phyloP scores from a whole-genome alignment of 2,329 filamentous ascomycete species.

The Xenosphaeropsis pyriputrescens region DNA sequence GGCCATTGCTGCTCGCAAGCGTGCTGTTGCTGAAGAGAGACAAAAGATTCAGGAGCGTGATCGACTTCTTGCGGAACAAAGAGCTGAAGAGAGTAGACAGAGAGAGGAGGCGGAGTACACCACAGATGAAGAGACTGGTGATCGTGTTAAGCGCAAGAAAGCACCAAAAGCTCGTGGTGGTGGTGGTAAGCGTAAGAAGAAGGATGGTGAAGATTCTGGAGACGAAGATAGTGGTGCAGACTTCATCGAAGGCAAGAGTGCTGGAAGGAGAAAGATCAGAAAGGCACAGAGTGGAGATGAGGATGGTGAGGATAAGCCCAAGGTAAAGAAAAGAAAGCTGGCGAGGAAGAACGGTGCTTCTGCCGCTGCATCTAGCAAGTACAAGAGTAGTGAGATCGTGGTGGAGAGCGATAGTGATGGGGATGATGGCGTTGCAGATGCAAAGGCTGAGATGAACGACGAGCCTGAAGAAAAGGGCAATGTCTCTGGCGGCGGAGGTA shows the following conservation, averaged over 20 bases:
- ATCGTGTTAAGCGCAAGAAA: constrained; percentile 68
- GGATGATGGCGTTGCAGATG: constrained; percentile 15
- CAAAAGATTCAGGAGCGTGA: constrained; percentile 67
- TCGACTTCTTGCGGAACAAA: constrained; percentile 54
- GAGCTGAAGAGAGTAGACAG: constrained; percentile 54
- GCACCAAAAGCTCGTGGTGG: constrained; percentile 26
- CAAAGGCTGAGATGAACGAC: constrained; percentile 12
- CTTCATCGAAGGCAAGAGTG: too few relatives aligned
- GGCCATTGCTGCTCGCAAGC: constrained; percentile 57
- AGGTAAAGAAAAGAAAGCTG: constrained; percentile 17
- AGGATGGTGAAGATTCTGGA: constrained; percentile 18
- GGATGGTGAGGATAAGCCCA: constrained; percentile 20
- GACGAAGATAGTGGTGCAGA: constrained; percentile 17
- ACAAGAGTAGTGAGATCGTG: constrained; percentile 19
- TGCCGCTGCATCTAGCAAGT: constrained; percentile 14
- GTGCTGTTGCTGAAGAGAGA: constrained; percentile 76
- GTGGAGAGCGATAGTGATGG: constrained; percentile 18
- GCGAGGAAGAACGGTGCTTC: constrained; percentile 12
- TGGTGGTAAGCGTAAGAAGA: constrained; percentile 26
- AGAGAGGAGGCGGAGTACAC: constrained; percentile 66
- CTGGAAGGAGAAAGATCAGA: constrained; percentile 10
- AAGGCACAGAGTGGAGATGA: constrained; percentile 11
- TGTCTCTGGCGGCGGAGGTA: constrained; percentile 1
- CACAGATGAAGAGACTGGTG: constrained; percentile 68
- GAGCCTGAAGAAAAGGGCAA: constrained; percentile 8